Evolutionary conservation across 73 alveolate species (phyloP), one percentile per base, ranked within the genome.

Genomic region (Blepharisma stoltei): DNA sequence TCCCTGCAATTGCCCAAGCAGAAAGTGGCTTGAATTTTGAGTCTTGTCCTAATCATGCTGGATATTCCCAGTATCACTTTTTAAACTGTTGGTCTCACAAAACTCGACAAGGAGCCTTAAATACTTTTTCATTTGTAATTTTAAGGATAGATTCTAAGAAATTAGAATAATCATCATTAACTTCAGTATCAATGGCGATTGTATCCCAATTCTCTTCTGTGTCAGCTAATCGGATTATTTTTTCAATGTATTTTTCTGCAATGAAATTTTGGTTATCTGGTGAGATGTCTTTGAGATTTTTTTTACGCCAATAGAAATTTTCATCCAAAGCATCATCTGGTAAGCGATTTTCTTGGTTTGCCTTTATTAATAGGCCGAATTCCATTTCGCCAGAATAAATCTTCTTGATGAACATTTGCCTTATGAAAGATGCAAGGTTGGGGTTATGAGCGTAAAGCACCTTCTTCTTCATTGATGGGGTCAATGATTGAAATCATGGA

Each of bases 1-100:
- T 69, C 11, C 55, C n/a, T 14, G 79, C 79, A 69, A n/a, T 18
- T 9, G 79, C 79, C 65, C 79, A 69, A 9, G 65, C 55, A 38
- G 79, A 71, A 7, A 69, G 11, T 9, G 67, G 32, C 20, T 8
- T 46, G 67, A 7, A 60, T 25, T 60, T 14, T 14, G 46, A 32
- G 41, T 32, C 60, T 1, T 9, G 76, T 8, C 41, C 27, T 18
- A 69, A 44, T 53, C 79, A 69, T 7, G 67, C 55, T 14, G 79
- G 79, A 21, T 44, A 44, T 37, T 69, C 79, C 79, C 79, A 69
- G 5, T 14, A 7, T 53, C 79, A 69, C 14, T 7, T n/a, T 43
- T 46, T 69, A 11, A 0, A n/a, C 1, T 9, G 9, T 7, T 9
- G 9, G 65, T 69, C 79, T 43, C 79, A 69, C 21, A n/a, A 18